These are phyloP conservation scores for Beauveria rudraprayagi DNA, from an alignment of 2,329 filamentous ascomycete species.

Conservation along the genomic window DNA sequence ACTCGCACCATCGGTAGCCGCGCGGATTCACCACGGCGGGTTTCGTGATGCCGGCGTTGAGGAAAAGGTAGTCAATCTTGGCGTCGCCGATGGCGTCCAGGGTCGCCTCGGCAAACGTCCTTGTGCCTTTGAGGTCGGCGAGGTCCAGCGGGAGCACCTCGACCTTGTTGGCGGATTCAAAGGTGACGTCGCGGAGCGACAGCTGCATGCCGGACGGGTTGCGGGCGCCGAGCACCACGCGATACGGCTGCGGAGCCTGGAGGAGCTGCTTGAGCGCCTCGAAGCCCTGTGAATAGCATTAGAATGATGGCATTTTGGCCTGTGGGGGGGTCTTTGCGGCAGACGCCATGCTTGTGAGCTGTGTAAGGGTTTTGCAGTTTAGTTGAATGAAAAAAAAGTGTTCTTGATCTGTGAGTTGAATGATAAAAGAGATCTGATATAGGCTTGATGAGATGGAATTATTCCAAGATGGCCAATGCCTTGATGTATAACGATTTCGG, in stretches of 20 bases:
- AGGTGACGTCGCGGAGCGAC: conserved; percentile 34
- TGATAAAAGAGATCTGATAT: background rate
- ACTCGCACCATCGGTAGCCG: conserved; percentile 42
- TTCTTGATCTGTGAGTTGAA: too few relatives aligned
- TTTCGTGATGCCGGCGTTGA: conserved; percentile 38
- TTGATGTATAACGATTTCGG: background rate
- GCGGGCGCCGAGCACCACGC: conserved; percentile 42
- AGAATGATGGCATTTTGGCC: background rate
- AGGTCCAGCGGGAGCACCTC: conserved; percentile 42
- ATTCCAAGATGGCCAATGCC: too few relatives aligned
- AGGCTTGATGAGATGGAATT: background rate
- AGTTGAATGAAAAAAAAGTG: background rate
- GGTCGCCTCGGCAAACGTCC: conserved; percentile 36
- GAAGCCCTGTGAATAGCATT: conserved; percentile 33
- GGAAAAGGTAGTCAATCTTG: conserved; percentile 39
- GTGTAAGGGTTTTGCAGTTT: background rate
- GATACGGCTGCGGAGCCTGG: conserved; percentile 35
- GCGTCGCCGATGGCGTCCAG: conserved; percentile 32
- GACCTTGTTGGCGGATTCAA: conserved; percentile 32
- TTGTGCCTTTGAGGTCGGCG: conserved; percentile 34
- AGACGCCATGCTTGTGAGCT: background rate
- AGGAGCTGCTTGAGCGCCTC: conserved; percentile 46
- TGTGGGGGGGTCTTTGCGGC: conserved; percentile 30
- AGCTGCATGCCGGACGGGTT: conserved; percentile 32
- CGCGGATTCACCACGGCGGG: conserved; percentile 27